Percentiles rank a stretch among this genome's conserved stretches.
Evolutionary conservation across 441 rosid genomes (phyloP).

Genomic region (Corymbia calophylla): DNA sequence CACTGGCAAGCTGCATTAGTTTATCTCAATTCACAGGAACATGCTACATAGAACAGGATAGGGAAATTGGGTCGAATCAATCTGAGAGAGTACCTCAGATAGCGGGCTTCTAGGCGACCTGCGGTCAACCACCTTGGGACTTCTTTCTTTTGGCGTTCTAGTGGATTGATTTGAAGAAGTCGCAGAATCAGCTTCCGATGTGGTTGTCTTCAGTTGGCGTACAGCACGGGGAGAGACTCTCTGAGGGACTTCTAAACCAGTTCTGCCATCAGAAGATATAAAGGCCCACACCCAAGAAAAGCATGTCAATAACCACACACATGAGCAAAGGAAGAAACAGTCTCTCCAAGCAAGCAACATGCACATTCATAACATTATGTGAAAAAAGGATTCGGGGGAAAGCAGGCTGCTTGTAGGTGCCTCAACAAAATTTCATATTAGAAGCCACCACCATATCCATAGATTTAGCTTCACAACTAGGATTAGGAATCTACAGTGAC

Average conservation of each 20-base stretch:
- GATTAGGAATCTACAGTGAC: not conserved
- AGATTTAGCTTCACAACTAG: not conserved
- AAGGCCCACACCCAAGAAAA: not conserved
- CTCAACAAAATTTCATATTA: not conserved
- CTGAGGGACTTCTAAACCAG: constrained; percentile 2
- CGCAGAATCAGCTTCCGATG: not conserved
- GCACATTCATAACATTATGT: not conserved
- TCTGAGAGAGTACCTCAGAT: not conserved
- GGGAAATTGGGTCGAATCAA: not conserved
- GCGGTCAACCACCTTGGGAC: constrained; percentile 11
- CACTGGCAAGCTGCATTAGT: not conserved
- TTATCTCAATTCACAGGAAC: not conserved
- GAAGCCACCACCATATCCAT: not conserved
- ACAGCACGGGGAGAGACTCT: constrained; percentile 8
- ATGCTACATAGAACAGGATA: not conserved
- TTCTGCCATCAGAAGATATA: not conserved
- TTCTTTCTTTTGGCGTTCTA: constrained; percentile 11
- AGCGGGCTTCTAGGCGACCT: constrained; percentile 8
- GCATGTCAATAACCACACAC: not conserved
- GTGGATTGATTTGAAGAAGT: constrained; percentile 4
- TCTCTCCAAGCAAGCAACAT: not conserved
- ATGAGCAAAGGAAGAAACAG: not conserved
- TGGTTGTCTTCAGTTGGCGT: constrained; percentile 1
- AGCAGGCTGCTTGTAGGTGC: not conserved
- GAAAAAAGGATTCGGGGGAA: not conserved